Evolutionary conservation across 306 rosid genomes (phyloP), one percentile per base, ranked within the genome.

Genomic region (Begonia fuchsioides): DNA sequence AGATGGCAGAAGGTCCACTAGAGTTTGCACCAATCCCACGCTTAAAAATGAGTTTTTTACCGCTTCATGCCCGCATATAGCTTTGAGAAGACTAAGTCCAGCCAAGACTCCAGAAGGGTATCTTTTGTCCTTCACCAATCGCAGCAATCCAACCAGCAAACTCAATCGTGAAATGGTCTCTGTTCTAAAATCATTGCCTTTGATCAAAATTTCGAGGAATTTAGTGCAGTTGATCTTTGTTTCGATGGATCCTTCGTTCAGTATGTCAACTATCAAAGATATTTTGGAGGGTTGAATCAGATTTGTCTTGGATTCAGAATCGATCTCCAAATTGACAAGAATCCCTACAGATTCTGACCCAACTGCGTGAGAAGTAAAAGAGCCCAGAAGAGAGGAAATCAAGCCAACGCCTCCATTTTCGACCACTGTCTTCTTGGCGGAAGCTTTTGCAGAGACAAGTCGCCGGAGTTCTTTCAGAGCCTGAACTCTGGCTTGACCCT

Each of bases 181-280:
- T 8, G 56, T 18, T 43, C 52, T 54, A 11, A 54, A 65, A 48
- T 59, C 69, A 17, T 51, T 32, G 17, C 64, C 80, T 38, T 57
- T 62, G 9, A 44, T 54, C 20, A 77, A 52, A 61, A 64, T 57
- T 18, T 67, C 59, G 39, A 73, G 51, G 67, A 77, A 64, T 44
- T 45, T 73, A 5, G 80, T 71, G 53, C 84, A 66, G 43, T 77
- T 77, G 60, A 77, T 66, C 67, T 77, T 77, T 0, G 84, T 77
- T 53, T 77, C 75, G 11, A 69, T 67, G 10, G 80, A 66, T 12
- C 84, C 84, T 43, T 77, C 84, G 41, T 77, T 77, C 72, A 77
- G n/a, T n/a, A n/a, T 67, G 35, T 77, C 84, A 35, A 71, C 77
- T 52, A 70, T 13, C 45, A 73, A 44, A 0, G 84, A 73, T 2